Percentiles rank a stretch among this genome's conserved stretches.
These are phyloP conservation scores for Trichophyton rubrum DNA, from an alignment of 2,329 filamentous ascomycete species.

Conservation along the genomic window DNA sequence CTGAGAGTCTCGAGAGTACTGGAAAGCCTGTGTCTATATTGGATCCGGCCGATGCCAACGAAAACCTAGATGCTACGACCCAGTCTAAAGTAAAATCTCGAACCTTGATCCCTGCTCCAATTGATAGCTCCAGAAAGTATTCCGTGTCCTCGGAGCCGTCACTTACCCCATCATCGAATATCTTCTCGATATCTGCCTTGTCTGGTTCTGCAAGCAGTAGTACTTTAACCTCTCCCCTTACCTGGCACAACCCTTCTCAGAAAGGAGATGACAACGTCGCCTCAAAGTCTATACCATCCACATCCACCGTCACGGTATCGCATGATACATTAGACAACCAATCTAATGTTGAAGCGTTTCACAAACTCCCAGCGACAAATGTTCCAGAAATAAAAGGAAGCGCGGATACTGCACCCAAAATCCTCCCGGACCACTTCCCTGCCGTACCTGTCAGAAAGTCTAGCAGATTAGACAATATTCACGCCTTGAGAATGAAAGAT, in stretches of 20 bases:
- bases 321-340: neutral
- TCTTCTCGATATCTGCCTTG: neutral
- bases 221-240: conserved; percentile 2
- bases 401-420: neutral
- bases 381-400: neutral
- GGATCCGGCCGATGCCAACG: neutral
- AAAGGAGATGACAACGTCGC: neutral
- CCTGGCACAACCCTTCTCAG: neutral
- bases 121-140: conserved; percentile 4
- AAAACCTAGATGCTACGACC: neutral
- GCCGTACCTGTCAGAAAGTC: neutral
- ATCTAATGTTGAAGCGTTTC: neutral
- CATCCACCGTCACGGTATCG: neutral
- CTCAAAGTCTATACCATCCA: neutral
- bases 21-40: neutral
- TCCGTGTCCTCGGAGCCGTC: neutral
- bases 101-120: neutral
- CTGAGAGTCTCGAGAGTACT: neutral
- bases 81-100: neutral
- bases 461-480: conserved; percentile 11
- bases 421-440: neutral
- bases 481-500: conserved; percentile 20
- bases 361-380: neutral
- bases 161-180: neutral
- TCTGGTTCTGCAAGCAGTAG: neutral